Evolutionary conservation across 208 protist species (phyloP), one percentile per base, ranked within the genome.

Genomic region (Crithidia acanthocephali): DNA sequence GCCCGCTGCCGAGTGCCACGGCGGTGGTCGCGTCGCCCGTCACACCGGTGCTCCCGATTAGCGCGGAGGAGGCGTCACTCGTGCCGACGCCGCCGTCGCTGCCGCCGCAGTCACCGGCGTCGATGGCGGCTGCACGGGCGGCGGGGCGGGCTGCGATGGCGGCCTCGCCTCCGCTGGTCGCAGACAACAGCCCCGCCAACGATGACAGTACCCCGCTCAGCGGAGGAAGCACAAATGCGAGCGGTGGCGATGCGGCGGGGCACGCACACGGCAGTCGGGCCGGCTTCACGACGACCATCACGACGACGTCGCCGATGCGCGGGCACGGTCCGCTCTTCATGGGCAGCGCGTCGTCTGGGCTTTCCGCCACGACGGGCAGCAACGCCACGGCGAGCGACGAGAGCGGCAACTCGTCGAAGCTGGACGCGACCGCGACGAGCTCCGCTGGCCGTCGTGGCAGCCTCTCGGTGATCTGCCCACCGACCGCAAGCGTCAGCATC

Each of bases 401-500:
- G 23, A 42, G 23, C 40, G 40, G 58, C 58, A 40, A 53, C 28
- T 4, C 25, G 45, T 25, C 44, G 2, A 51, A 42, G 59, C 27
- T 53, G 44, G 25, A 7, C 18, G 45, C 16, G 13, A 25, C 13
- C 44, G 8, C 45, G 7, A 20, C 59, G 0, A 22, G 27, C 32
- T 13, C 59, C 5, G 59, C 45, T 0, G 40, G 59, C 8, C 59
- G 59, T 40, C 45, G 45, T 40, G 59, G 59, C 59, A 65, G 59
- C 45, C 44, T 65, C 45, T 55, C 59, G 15, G 40, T 65, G 13
- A 44, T 57, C 47, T 45, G 3, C 32, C 61, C 61, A 6, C 27
- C 61, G 32, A 35, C 42, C 40, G n/a, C 28, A 18, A 32, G 35
- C 25, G 27, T 2, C 8, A 67, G 15, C 28, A 8, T 22, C 22